Evolutionary conservation across 2,329 filamentous ascomycete species (phyloP).

Genomic region (Ophiocordyceps camponoti-floridani): DNA sequence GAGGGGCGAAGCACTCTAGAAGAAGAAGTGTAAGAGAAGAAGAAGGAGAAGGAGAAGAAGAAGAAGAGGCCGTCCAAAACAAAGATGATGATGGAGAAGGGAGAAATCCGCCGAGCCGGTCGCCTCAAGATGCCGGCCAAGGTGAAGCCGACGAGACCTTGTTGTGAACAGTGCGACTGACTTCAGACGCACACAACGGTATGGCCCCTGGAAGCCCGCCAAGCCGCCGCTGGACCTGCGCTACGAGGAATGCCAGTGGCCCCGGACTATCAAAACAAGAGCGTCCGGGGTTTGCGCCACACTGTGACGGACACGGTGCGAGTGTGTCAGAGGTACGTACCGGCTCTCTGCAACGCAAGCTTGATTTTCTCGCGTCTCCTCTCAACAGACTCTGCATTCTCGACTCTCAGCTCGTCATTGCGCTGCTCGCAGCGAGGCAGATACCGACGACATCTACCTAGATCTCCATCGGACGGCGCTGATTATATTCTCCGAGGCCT

Average conservation of each 20-base stretch:
- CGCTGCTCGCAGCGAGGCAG: too few species aligned
- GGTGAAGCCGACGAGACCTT: background rate
- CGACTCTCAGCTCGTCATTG: too few species aligned
- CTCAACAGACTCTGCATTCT: too few species aligned
- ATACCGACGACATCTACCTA: too few species aligned
- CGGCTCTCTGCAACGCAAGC: too few species aligned
- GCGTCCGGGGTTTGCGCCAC: background rate
- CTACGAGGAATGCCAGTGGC: background rate
- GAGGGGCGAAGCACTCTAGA: too few species aligned
- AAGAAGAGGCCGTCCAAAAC: background rate
- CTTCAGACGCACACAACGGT: background rate
- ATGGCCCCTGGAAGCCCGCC: too few species aligned
- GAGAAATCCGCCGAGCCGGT: background rate
- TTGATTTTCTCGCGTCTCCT: too few species aligned
- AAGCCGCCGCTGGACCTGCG: background rate
- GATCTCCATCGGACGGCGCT: too few species aligned
- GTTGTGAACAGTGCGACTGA: background rate
- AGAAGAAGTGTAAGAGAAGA: background rate
- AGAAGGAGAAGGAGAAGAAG: background rate
- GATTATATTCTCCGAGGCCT: too few species aligned
- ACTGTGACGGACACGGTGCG: too few species aligned
- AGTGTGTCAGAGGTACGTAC: too few species aligned
- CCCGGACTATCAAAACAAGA: background rate
- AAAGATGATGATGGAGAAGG: background rate
- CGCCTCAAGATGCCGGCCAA: background rate